Evolutionary conservation across 2,329 filamentous ascomycete genomes (phyloP), one percentile per base, ranked within the genome.

Genomic region (Proliferodiscus dingleyae): DNA sequence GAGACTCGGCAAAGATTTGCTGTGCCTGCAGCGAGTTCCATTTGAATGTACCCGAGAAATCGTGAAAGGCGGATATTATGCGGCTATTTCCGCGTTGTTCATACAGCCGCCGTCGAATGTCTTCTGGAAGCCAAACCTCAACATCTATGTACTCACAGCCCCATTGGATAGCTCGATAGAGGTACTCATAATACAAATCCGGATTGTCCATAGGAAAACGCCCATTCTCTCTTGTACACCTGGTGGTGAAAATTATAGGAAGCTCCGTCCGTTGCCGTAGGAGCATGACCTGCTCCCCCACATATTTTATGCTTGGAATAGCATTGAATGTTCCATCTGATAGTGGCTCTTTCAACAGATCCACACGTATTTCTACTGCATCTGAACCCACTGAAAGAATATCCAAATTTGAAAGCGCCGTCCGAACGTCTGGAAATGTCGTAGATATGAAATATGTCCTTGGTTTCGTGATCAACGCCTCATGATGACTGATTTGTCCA

Each of bases 21-120:
- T 86, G 79, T 1, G 87, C 87, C 54, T 85, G 77, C 5, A 77
- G 68, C 0, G 86, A 87, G 1, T 85, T 84, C 88, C 88, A 94
- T 59, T 83, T 87, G 73, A 91, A 91, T 1, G 73, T 83, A 2
- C 87, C 86, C 0, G 87, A 89, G 60, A 91, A 91, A 68, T 93
- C 88, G 64, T 94, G 89, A 60, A 91, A 93, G 10, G 89, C 88
- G n/a, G 87, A 91, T 71, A 94, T 89, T 65, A 95, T 89, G 54
- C 83, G 85, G 59, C 85, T 91, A 66, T 81, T 86, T 2, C 87
- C 87, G 54, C 84, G 83, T 43, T 78, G 74, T 55, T 85, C 78
- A 43, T 80, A 84, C 8, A 94, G 67, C 49, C 71, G 75, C 51
- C 73, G 73, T 51, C 88, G 75, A 45, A 94, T 87, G 5, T 78